These are phyloP conservation scores for Fusarium phyllophilum DNA, from an alignment of 2,329 filamentous ascomycete species.

Conservation along the genomic window DNA sequence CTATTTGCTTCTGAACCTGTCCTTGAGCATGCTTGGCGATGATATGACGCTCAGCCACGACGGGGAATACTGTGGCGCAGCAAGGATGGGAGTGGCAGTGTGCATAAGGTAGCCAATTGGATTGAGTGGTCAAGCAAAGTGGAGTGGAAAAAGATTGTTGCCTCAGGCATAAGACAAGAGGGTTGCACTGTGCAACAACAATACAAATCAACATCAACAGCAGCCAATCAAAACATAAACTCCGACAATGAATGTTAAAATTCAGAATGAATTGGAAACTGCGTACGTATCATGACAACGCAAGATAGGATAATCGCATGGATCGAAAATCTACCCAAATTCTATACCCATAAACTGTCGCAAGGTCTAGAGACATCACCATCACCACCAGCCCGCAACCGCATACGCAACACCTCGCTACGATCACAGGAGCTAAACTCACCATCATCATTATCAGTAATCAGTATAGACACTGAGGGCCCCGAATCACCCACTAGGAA, in stretches of 20 bases:
- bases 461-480: rapidly evolving
- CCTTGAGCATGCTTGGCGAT: too few relatives aligned
- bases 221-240: too few relatives aligned
- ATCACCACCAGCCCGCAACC: not conserved
- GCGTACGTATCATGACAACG: rapidly evolving
- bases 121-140: not conserved
- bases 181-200: too few relatives aligned
- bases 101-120: not conserved
- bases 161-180: too few relatives aligned
- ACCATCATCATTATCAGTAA: not conserved
- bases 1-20: too few relatives aligned
- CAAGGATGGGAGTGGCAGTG: too few relatives aligned
- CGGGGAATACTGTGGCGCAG: too few relatives aligned
- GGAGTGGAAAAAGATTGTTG: rapidly evolving
- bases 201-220: not conserved
- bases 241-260: not conserved
- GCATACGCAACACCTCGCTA: not conserved
- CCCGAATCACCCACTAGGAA: not conserved
- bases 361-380: not conserved
- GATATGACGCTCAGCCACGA: too few relatives aligned
- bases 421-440: not conserved
- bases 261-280: not conserved
- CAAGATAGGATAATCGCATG: not conserved
- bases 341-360: not conserved
- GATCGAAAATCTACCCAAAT: not conserved